phyloP scores from a whole-genome alignment of 139 green algal species.

The Limnomonas spitsbergensis region DNA sequence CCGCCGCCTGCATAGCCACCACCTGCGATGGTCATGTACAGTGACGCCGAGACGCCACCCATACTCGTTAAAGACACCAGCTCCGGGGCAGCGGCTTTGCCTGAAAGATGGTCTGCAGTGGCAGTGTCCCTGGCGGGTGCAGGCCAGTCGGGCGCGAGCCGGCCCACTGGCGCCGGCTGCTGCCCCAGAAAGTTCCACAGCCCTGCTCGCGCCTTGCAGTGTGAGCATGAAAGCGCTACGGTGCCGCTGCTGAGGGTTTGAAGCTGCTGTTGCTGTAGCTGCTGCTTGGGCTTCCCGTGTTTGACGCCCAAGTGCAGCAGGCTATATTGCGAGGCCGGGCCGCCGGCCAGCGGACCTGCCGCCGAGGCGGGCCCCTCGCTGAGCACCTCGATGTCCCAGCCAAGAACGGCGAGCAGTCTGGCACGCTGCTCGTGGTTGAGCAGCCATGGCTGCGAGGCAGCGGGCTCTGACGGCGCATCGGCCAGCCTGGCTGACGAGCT shows the following conservation, averaged over 20 bases:
- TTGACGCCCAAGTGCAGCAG: conserved; percentile 25
- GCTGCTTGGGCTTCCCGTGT: background rate
- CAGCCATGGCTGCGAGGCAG: background rate
- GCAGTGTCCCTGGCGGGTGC: background rate
- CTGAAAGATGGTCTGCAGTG: too few relatives aligned
- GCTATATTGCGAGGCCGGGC: conserved; percentile 17
- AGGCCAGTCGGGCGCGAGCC: background rate
- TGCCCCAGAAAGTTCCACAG: conserved; percentile 29
- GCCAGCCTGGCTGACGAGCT: background rate
- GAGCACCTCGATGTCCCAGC: background rate
- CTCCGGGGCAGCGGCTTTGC: background rate
- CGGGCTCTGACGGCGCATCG: too few relatives aligned
- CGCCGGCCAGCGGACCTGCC: background rate
- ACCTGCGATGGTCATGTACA: conserved; percentile 1
- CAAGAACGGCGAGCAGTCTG: background rate
- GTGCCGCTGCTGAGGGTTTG: background rate
- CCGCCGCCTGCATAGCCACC: background rate
- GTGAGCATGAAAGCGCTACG: conserved; percentile 22
- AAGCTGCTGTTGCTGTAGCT: background rate
- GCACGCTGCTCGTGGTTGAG: background rate
- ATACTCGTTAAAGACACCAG: background rate
- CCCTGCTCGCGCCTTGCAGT: conserved; percentile 25
- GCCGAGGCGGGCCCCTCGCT: background rate
- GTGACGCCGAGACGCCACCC: background rate
- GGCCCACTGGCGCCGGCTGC: background rate